phyloP scores from a whole-genome alignment of 768 basidiomycete species.

The Infundibulicybe gibba region DNA sequence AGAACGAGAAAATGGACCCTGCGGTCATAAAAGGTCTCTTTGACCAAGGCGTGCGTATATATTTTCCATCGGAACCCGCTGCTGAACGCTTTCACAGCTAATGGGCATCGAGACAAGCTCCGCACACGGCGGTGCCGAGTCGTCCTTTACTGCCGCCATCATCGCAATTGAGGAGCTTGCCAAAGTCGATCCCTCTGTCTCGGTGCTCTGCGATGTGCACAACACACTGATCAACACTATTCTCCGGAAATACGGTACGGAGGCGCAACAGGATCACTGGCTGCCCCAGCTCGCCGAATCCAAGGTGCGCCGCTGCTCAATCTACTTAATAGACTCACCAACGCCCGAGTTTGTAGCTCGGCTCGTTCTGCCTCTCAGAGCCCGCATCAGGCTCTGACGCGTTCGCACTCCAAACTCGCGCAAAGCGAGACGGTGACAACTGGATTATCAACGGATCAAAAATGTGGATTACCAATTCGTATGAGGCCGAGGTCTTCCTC shows the following conservation, averaged over 20 bases:
- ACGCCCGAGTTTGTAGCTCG: slow-evolving; percentile 54
- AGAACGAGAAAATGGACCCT: slow-evolving; percentile 93
- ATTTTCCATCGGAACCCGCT: neutral
- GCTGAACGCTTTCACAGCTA: slow-evolving; percentile 45
- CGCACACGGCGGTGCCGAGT: slow-evolving; percentile 83
- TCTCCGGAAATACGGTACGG: slow-evolving; percentile 78
- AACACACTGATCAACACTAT: slow-evolving; percentile 98
- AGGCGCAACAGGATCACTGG: slow-evolving; percentile 86
- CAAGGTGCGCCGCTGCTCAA: slow-evolving; percentile 45
- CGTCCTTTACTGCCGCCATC: slow-evolving; percentile 91
- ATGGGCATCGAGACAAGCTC: slow-evolving; percentile 96
- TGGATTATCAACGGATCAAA: slow-evolving; percentile 96
- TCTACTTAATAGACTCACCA: neutral
- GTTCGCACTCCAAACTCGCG: slow-evolving; percentile 92
- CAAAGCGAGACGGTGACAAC: slow-evolving; percentile 79
- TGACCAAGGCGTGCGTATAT: slow-evolving; percentile 80
- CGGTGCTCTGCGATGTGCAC: slow-evolving; percentile 96
- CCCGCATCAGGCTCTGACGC: slow-evolving; percentile 93
- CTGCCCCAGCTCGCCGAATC: slow-evolving; percentile 76
- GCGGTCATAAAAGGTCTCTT: slow-evolving; percentile 84
- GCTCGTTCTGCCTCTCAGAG: slow-evolving; percentile 95
- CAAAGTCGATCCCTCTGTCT: slow-evolving; percentile 93
- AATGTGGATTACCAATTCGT: slow-evolving; percentile 99
- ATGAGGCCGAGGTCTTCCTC: slow-evolving; percentile 87
- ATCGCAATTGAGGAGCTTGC: slow-evolving; percentile 98